phyloP scores from a whole-genome alignment of 495 filamentous ascomycete species.

The Xylaria longipes region DNA sequence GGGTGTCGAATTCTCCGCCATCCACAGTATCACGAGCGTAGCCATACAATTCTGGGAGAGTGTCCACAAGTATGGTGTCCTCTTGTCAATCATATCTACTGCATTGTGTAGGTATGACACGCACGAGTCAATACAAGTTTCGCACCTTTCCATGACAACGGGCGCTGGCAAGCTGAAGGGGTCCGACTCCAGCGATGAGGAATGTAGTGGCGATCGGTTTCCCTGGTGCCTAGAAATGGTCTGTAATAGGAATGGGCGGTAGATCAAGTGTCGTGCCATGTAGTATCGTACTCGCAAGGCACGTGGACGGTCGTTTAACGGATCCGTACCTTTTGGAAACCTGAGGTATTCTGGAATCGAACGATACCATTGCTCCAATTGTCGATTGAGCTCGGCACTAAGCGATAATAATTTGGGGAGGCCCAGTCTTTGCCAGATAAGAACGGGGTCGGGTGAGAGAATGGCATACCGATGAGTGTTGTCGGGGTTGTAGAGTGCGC shows the following conservation, averaged over 20 bases:
- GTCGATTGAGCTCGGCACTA: constrained; percentile 44
- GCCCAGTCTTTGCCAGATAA: constrained; percentile 39
- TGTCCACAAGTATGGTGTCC: constrained; percentile 43
- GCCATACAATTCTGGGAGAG: constrained; percentile 42
- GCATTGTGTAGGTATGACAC: constrained; percentile 42
- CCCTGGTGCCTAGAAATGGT: constrained; percentile 34
- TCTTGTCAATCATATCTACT: constrained; percentile 40
- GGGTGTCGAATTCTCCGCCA: constrained; percentile 37
- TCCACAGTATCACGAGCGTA: constrained; percentile 36
- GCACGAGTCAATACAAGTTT: constrained; percentile 43
- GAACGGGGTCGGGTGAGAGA: constrained; percentile 33
- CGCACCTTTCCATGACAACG: constrained; percentile 39
- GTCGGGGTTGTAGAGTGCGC: constrained; percentile 43
- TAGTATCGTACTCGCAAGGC: constrained; percentile 47
- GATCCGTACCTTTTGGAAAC: constrained; percentile 35
- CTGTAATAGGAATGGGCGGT: constrained; percentile 44
- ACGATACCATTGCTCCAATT: constrained; percentile 47
- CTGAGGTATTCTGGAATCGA: constrained; percentile 45
- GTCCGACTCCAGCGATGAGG: constrained; percentile 32
- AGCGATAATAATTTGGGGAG: constrained; percentile 41
- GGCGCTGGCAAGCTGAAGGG: constrained; percentile 31
- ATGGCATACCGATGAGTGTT: constrained; percentile 29
- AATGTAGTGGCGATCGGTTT: constrained; percentile 33
- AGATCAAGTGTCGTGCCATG: constrained; percentile 44
- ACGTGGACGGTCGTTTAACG: constrained; percentile 38